Evolutionary conservation across 2,329 filamentous ascomycete species (phyloP), one percentile per base, ranked within the genome.

Genomic region (Trichoderma atrobrunneum): DNA sequence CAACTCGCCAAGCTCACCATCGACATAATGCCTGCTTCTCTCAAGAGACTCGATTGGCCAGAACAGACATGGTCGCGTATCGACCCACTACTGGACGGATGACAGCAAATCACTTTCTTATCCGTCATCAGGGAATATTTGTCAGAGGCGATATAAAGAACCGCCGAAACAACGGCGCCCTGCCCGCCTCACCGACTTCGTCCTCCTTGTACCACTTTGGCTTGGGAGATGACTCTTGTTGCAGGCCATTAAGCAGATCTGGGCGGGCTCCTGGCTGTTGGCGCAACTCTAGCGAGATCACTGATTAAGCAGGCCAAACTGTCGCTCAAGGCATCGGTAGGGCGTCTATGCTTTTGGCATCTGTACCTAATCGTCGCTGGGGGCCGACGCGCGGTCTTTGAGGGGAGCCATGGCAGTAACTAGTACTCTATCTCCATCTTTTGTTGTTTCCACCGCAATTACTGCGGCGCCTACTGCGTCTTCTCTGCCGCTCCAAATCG

Each of bases 401-500:
- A 43, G 30, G 34, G 32, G 43, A 62, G 59, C 67, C 54, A 71
- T 66, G 61, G 67, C 43, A 30, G 62, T 67, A 26, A 43, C 66
- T 60, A 64, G 71, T 72, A 65, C 54, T 39, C 48, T 67, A 28
- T 30, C 43, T 18, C 18, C 66, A 16, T 70, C 66, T 36, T 62
- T 48, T 32, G 56, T 62, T 36, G 43, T 51, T 48, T 59, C 70
- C 16, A 36, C 75, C 43, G 71, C 74, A 12, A 74, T 74, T 28
- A 73, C 77, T 6, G 73, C 76, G 7, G 76, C 75, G 7, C 75
- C 79, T 11, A n/a, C n/a, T 24, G 39, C 32, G n/a, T 72, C 71
- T 11, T 54, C 63, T 21, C 28, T 69, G 68, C 54, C 71, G 5
- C 77, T 81, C 21, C 77, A 74, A 12, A 74, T 82, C 43, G 73